Conservation (phyloP, 2,329 filamentous ascomycete genomes). For the Cercospora zeina region DNA sequence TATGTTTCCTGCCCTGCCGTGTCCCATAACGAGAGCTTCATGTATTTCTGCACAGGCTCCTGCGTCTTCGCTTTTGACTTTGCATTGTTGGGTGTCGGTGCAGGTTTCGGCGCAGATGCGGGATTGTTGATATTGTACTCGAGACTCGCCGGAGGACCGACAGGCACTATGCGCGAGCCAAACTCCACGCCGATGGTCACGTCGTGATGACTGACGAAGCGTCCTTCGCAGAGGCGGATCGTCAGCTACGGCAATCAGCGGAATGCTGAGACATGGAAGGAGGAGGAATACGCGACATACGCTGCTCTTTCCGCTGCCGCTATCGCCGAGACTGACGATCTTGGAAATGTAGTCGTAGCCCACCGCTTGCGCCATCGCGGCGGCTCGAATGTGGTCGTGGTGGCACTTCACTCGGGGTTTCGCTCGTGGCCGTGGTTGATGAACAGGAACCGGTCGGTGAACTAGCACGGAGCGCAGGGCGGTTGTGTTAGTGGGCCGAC, state of each 20-base stretch:
- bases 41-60: slow-evolving; percentile 64
- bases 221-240: slow-evolving; percentile 92
- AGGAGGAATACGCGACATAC: slow-evolving; percentile 44
- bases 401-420: neutral
- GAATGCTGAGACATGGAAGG: slow-evolving; percentile 27
- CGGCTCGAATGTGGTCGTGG: neutral
- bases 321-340: slow-evolving; percentile 96
- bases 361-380: slow-evolving; percentile 43
- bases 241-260: slow-evolving; percentile 61
- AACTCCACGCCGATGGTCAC: slow-evolving; percentile 98
- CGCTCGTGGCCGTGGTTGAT: neutral
- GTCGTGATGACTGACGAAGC: slow-evolving; percentile 90
- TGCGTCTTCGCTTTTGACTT: slow-evolving; percentile 43
- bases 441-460: neutral
- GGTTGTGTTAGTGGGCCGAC: neutral
- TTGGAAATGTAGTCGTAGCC: slow-evolving; percentile 99
- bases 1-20: slow-evolving; percentile 97
- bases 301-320: slow-evolving; percentile 89
- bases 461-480: slow-evolving; percentile 2
- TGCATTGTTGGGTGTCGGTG: slow-evolving; percentile 24
- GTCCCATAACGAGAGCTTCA: slow-evolving; percentile 95
- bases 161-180: slow-evolving; percentile 86
- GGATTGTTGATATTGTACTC: slow-evolving; percentile 58
- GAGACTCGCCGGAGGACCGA: slow-evolving; percentile 75
- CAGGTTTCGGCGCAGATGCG: slow-evolving; percentile 29